Base-by-base conservation (phyloP, 495 filamentous ascomycete genomes). In the Parathielavia hyrcaniae region DNA sequence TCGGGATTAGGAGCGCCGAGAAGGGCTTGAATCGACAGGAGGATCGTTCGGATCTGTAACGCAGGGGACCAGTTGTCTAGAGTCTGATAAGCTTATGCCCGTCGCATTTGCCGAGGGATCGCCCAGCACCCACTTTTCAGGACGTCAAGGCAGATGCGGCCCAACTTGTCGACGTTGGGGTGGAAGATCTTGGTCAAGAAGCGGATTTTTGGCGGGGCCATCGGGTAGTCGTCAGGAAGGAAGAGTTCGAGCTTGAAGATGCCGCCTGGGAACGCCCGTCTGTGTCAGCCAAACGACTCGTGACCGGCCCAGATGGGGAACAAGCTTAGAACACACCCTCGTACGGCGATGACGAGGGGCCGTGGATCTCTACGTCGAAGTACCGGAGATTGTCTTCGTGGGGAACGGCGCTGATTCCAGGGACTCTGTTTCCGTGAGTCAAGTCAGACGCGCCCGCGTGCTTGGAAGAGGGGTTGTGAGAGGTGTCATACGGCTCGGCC, bases 101-200 rank as follows among this genome's bases (percentile, higher is more conserved):
- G 1, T 10, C 3, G 34, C 46, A 35, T 5, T 5, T 32, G 13
- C n/a, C 7, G 16, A 5, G 9, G 36, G 6, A 10, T 43, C 19
- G n/a, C n/a, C 44, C 44, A 40, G 17, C n/a, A 67, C 78, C 60
- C 81, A 96, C 93, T 95, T 79, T 99, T 99, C 57, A 99, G 72
- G 26, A 99, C 95, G 72, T 99, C 93, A 52, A 99, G 71, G 71
- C 93, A 99, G 70, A 99, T 99, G 30, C 93, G 86, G 47, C 93
- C 93, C 0, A 97, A 82, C 73, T 93, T 92, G 69, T 99, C 93
- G 60, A 99, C 97, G 71, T 99, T 99, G 35, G 93, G 93, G 68
- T 99, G 93, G 71, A 96, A 99, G 71, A 99, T 99, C 74, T 96
- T 96, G 62, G 93, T 99, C 19, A 99, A 75, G 74, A 99, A 99